Conservation (phyloP, 148 eudicot species). For the Rhododendron molle region DNA sequence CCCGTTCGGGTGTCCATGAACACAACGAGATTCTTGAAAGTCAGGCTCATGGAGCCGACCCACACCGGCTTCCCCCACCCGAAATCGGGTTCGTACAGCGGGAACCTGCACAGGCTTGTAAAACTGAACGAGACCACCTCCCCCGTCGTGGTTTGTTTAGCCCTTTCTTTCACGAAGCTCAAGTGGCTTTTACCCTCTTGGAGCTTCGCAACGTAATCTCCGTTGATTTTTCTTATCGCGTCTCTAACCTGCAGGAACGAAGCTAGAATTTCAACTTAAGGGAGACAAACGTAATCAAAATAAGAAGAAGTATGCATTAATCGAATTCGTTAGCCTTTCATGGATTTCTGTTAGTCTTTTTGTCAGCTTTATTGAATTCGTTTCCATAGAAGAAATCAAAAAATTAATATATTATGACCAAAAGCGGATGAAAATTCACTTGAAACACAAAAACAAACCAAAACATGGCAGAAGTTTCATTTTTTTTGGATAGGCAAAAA, state of each 20-base stretch:
- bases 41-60: constrained; percentile 14
- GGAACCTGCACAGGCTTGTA: constrained; percentile 20
- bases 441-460: no score
- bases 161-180: neutral
- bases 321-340: no score
- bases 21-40: constrained; percentile 5
- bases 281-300: neutral
- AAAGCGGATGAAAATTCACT: no score
- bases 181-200: constrained; percentile 12
- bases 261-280: neutral
- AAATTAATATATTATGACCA: no score
- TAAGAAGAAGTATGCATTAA: no score
- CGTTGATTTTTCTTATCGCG: constrained; percentile 4
- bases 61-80: constrained; percentile 39
- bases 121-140: constrained; percentile 15
- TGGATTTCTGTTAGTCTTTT: no score
- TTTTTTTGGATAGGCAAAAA: no score
- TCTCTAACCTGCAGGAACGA: constrained; percentile 6
- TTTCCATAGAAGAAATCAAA: no score
- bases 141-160: neutral
- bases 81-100: constrained; percentile 27
- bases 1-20: constrained; percentile 9
- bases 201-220: neutral
- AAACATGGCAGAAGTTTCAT: no score
- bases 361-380: no score